These are phyloP conservation scores for Talaromyces sp. DNA, from an alignment of 2,329 filamentous ascomycete species.

Conservation along the genomic window DNA sequence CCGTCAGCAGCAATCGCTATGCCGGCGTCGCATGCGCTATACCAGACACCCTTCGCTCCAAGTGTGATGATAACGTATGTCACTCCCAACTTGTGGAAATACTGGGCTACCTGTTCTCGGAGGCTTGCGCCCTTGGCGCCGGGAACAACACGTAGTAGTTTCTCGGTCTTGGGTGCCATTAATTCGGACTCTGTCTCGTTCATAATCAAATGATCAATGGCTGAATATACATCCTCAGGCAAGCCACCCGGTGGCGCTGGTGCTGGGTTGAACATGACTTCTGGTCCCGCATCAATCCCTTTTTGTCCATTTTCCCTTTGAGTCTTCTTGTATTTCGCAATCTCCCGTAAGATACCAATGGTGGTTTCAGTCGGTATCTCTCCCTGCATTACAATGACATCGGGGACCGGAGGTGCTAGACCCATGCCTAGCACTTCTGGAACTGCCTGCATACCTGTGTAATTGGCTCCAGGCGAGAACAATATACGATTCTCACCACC, in stretches of 20 bases:
- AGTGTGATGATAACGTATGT: slow-evolving; percentile 78
- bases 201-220: slow-evolving; percentile 74
- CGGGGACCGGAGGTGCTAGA: slow-evolving; percentile 46
- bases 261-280: slow-evolving; percentile 81
- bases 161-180: slow-evolving; percentile 54
- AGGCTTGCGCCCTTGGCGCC: slow-evolving; percentile 42
- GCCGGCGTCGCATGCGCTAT: slow-evolving; percentile 54
- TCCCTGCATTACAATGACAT: slow-evolving; percentile 72
- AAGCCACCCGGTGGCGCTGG: slow-evolving; percentile 73
- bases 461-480: slow-evolving; percentile 68
- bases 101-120: slow-evolving; percentile 54
- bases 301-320: slow-evolving; percentile 41
- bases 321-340: slow-evolving; percentile 36
- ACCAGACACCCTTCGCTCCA: slow-evolving; percentile 71
- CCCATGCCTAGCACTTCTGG: slow-evolving; percentile 38
- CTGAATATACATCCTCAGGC: slow-evolving; percentile 62
- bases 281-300: slow-evolving; percentile 44
- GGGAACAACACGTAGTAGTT: slow-evolving; percentile 28
- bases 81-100: slow-evolving; percentile 69
- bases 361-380: slow-evolving; percentile 69
- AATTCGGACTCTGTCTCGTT: slow-evolving; percentile 87
- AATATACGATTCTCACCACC: slow-evolving; percentile 73
- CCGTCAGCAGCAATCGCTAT: slow-evolving; percentile 40
- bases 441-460: slow-evolving; percentile 41
- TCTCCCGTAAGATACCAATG: slow-evolving; percentile 54